Percentiles rank a stretch among this genome's conserved stretches.
These are phyloP conservation scores for Beauveria sp. DNA, from an alignment of 2,329 filamentous ascomycete genomes.

Conservation along the genomic window DNA sequence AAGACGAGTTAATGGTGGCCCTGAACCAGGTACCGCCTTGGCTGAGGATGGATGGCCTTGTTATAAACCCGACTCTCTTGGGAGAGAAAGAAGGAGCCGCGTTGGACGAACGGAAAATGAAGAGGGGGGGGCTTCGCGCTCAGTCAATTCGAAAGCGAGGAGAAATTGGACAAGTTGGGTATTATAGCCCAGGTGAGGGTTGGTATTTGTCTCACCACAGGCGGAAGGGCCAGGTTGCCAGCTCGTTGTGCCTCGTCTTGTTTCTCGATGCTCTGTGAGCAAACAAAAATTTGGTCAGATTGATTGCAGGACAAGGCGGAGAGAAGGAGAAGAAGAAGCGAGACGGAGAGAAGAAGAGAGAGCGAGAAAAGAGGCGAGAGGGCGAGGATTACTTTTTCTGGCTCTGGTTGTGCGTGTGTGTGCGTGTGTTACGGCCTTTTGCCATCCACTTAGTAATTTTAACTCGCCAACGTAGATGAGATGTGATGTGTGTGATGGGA, in stretches of 20 bases:
- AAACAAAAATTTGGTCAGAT: neutral
- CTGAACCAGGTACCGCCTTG: neutral
- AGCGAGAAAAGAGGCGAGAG: neutral
- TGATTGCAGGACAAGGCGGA: neutral
- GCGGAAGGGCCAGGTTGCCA: neutral
- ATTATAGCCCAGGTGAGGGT: neutral
- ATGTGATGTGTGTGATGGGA: neutral
- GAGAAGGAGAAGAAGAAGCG: neutral
- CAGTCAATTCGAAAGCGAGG: neutral
- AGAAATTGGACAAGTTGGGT: slow-evolving; percentile 3
- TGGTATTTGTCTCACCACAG: slow-evolving; percentile 2
- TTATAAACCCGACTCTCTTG: neutral
- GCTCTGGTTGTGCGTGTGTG: neutral
- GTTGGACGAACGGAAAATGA: neutral
- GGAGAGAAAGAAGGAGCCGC: neutral
- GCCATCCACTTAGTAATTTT: neutral
- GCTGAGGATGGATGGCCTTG: neutral
- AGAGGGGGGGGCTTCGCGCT: neutral
- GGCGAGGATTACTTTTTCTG: neutral
- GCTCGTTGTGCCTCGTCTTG: neutral
- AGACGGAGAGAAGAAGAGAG: neutral
- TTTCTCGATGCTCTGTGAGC: neutral
- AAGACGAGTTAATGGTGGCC: neutral
- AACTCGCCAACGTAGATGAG: neutral
- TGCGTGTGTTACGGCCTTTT: slow-evolving; percentile 1